A percentile compares a stretch with the other conserved stretches of the same genome.
Evolutionary conservation across 306 rosid species (phyloP).

Genomic region (Cucurbita maxima): DNA sequence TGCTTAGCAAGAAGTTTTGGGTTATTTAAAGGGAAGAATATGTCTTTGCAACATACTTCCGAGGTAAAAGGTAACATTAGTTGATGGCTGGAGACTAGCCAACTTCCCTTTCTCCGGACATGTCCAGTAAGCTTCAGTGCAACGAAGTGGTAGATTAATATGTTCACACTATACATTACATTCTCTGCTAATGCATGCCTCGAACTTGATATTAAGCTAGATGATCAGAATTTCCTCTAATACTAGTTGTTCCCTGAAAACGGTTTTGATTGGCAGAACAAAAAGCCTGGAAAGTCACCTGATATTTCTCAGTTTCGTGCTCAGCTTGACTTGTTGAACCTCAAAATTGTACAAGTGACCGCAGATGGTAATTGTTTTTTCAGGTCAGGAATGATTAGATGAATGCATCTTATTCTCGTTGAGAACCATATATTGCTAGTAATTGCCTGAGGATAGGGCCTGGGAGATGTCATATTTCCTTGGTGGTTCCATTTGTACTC

Average conservation of each 20-base stretch:
- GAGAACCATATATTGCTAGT: neutral
- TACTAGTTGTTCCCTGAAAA: neutral
- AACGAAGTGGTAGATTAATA: neutral
- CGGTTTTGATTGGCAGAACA: constrained; percentile 28
- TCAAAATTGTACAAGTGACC: constrained; percentile 54
- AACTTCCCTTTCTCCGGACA: neutral
- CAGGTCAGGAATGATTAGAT: constrained; percentile 39
- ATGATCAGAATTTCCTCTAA: neutral
- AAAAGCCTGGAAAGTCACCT: constrained; percentile 43
- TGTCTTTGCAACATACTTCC: neutral
- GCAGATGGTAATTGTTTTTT: constrained; percentile 89
- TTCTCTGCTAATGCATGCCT: neutral
- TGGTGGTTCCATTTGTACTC: neutral
- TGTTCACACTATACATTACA: neutral
- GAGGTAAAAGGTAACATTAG: neutral
- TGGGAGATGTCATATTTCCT: neutral
- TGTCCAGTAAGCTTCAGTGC: neutral
- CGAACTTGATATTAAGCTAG: neutral
- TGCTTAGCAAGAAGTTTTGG: neutral
- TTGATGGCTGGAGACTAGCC: neutral
- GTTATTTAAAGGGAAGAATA: neutral
- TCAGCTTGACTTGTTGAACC: constrained; percentile 59
- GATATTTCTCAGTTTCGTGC: constrained; percentile 38
- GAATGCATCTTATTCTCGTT: neutral
- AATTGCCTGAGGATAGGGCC: neutral